Conservation (phyloP, 352 stramenopile species). For the Globisporangium apiculatum region DNA sequence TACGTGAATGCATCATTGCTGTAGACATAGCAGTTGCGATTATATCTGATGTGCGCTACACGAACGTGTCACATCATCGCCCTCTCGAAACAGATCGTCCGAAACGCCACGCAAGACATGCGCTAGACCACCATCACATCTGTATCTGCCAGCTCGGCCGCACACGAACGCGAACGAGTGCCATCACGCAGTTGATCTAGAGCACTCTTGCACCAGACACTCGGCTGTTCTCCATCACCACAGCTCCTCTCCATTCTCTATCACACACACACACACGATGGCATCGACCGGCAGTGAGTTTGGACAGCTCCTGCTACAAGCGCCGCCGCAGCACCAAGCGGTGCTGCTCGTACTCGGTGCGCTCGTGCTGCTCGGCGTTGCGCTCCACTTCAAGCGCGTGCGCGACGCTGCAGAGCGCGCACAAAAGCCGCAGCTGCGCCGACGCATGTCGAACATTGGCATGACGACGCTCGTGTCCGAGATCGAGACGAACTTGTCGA, state of each 20-base stretch:
- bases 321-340: constrained; percentile 11
- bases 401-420: neutral
- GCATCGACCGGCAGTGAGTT: constrained; percentile 1
- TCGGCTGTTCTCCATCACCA: no score
- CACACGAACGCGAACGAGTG: neutral
- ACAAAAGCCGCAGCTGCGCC: constrained; percentile 23
- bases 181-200: no score
- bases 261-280: neutral
- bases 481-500: constrained; percentile 69
- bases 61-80: no score
- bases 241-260: neutral
- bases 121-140: no score
- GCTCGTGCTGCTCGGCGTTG: constrained; percentile 13
- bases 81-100: no score
- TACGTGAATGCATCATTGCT: no score
- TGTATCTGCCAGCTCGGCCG: neutral
- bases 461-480: constrained; percentile 66
- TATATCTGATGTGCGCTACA: no score
- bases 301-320: constrained; percentile 10
- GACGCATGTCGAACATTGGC: constrained; percentile 67
- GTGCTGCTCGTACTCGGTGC: constrained; percentile 14
- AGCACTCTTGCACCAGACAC: no score
- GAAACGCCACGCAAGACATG: no score
- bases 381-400: constrained; percentile 8
- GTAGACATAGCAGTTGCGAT: no score